A percentile compares a stretch with the other conserved stretches of the same genome.
These are phyloP conservation scores for Colletotrichum sojae DNA, from an alignment of 2,329 filamentous ascomycete genomes.

Conservation along the genomic window DNA sequence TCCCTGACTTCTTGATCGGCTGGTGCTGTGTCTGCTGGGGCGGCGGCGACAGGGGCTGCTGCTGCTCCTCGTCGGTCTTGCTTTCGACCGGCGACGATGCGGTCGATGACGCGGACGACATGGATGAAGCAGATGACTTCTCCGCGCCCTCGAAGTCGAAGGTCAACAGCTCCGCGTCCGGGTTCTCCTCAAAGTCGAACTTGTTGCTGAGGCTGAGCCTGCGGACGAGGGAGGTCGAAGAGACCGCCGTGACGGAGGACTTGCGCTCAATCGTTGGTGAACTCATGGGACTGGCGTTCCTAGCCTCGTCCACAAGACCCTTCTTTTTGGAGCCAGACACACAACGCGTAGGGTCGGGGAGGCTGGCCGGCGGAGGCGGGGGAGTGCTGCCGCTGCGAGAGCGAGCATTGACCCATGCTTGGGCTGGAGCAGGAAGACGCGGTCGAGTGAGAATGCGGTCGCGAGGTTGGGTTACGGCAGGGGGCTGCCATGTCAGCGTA, in stretches of 20 bases:
- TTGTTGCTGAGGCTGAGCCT: conserved; percentile 41
- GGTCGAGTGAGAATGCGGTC: conserved; percentile 78
- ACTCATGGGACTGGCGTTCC: conserved; percentile 60
- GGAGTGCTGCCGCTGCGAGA: conserved; percentile 56
- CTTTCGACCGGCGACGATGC: conserved; percentile 27
- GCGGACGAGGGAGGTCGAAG: conserved; percentile 34
- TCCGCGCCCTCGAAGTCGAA: conserved; percentile 31
- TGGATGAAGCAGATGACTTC: conserved; percentile 34
- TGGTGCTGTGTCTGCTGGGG: conserved; percentile 35
- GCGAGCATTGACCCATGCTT: conserved; percentile 69
- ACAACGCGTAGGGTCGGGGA: conserved; percentile 61
- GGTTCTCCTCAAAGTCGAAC: conserved; percentile 37
- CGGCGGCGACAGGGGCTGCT: conserved; percentile 42
- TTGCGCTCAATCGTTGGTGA: conserved; percentile 48
- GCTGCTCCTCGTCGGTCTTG: conserved; percentile 44
- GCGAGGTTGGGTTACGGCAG: conserved; percentile 66
- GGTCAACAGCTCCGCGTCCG: conserved; percentile 31
- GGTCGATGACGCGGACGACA: conserved; percentile 30
- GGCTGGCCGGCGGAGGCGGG: conserved; percentile 51
- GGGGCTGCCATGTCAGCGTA: conserved; percentile 75
- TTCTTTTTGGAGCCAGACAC: conserved; percentile 62
- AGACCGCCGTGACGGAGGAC: conserved; percentile 39
- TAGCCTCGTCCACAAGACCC: conserved; percentile 65
- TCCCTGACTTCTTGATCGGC: conserved; percentile 41
- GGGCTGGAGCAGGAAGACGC: conserved; percentile 78